phyloP scores from a whole-genome alignment of 345 rosid genomes.

The Punica granatum region DNA sequence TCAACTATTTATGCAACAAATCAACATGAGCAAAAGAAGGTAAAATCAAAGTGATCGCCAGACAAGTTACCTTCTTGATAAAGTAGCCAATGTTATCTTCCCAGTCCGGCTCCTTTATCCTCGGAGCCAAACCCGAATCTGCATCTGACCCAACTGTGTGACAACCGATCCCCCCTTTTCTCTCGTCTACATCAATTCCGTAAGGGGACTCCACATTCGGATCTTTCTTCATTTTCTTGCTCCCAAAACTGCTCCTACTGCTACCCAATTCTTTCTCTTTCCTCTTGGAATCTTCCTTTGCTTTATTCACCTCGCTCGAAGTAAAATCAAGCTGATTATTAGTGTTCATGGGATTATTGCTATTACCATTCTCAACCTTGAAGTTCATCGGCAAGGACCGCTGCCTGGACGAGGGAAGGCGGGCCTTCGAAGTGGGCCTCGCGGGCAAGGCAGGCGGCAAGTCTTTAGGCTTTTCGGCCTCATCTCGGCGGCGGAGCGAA shows the following conservation, averaged over 20 bases:
- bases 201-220: constrained; percentile 60
- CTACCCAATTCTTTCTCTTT: constrained; percentile 53
- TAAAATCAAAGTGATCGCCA: not conserved
- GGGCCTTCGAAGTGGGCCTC: constrained; percentile 74
- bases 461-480: constrained; percentile 61
- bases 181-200: constrained; percentile 18
- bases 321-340: not conserved
- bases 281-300: constrained; percentile 54
- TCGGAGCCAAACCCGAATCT: constrained; percentile 5
- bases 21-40: not conserved
- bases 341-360: not conserved
- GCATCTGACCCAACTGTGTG: not conserved
- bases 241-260: constrained; percentile 59
- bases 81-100: constrained; percentile 69
- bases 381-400: constrained; percentile 61
- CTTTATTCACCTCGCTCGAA: constrained; percentile 10
- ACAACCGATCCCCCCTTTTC: constrained; percentile 1
- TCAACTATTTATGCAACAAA: not conserved
- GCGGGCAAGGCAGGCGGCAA: constrained; percentile 88
- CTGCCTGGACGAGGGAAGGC: constrained; percentile 72
- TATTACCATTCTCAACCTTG: constrained; percentile 26
- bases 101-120: constrained; percentile 39
- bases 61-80: constrained; percentile 58
- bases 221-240: constrained; percentile 65
- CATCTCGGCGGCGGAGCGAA: constrained; percentile 62